Evolutionary conservation across 305 asterid genomes (phyloP), one percentile per base, ranked within the genome.

Genomic region (Lippia alba): DNA sequence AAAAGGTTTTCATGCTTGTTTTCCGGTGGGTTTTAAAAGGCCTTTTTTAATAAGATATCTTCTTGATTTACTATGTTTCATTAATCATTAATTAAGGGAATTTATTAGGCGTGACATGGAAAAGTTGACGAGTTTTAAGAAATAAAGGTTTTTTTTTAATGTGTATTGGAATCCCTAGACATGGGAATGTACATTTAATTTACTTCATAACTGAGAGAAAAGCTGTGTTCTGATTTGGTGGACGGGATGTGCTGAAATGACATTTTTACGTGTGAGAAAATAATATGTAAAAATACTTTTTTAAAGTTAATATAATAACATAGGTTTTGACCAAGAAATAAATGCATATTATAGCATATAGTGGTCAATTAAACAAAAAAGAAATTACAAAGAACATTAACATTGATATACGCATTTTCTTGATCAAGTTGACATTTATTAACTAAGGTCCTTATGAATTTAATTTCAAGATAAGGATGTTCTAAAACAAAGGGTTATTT

Each of bases 71-170:
- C 46, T 74, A 56, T 50, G 76, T 72, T 24, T 76, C 68, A 79
- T 74, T 62, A 66, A 49, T 54, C 30, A 67, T 67, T 36, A 75
- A 77, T 62, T 64, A 12, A 69, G 41, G 64, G 41, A 48, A 24
- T 20, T 67, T 12, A 76, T 69, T 74, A 81, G 82, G 96, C 94
- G 94, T 87, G 96, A 41, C 86, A 69, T 74, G 89, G 89, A 72
- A 84, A 44, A 54, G 14, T 56, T 73, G 70, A 69, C 74, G 62
- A 58, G 72, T 72, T 78, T 76, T 66, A 54, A 57, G 64, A 24
- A 62, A 41, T 50, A 70, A 72, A 73, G 78, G 64, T 19, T 54
- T 68, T 3, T 24, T 76, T 78, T 80, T 75, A 61, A 65, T 62
- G 64, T 64, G 60, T 74, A 55, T 67, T 84, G 81, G 82, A 82